Base-by-base conservation (phyloP, 2,329 filamentous ascomycete genomes). In the Fusarium mundagurra region DNA sequence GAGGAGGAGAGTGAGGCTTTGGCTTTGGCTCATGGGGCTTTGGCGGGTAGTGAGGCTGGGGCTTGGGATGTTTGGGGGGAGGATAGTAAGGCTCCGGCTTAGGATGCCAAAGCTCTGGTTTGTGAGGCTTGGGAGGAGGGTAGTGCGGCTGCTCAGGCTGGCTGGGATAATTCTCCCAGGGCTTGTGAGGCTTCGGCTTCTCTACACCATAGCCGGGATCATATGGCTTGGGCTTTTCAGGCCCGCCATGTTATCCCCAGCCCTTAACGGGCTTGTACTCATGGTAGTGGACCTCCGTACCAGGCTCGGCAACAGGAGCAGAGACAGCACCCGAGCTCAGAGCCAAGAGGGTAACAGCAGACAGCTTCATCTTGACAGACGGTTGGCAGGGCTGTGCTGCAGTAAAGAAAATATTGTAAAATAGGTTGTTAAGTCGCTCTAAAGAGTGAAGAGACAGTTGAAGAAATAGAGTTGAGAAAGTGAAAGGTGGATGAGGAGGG, bases 331-430 rank as follows among this genome's bases (percentile, higher is more conserved):
- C 47, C 6, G 65, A 69, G 20, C 45, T 69, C 31, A 70, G 60
- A 10, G 59, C 65, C 18, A 69, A 24, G 17, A 69, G 39, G 18
- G 45, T 34, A 34, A 69, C 18, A 39, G 53, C 45, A 53, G 65
- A 69, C 31, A 70, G 41, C 53, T 69, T 70, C 67, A 70, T 70
- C 22, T 69, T 69, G 38, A 17, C 13, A 31, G 27, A 47, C 55
- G 29, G 8, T 43, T 14, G 48, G 27, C 34, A 22, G 8, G 8
- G 8, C 24, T 50, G 27, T 58, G 43, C 34, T 29, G 22, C 31
- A 18, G 17, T 27, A 12, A 34, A 59, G 14, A 27, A 33, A 22
- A 22, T 24, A 13, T 39, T 34, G 36, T 29, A 33, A 39, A 47
- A 47, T 44, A 38, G 41, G 12, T 22, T 48, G 17, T 10, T 18